Evolutionary conservation across 495 filamentous ascomycete species (phyloP), one percentile per base, ranked within the genome.

Genomic region (Aspergillus baeticus): DNA sequence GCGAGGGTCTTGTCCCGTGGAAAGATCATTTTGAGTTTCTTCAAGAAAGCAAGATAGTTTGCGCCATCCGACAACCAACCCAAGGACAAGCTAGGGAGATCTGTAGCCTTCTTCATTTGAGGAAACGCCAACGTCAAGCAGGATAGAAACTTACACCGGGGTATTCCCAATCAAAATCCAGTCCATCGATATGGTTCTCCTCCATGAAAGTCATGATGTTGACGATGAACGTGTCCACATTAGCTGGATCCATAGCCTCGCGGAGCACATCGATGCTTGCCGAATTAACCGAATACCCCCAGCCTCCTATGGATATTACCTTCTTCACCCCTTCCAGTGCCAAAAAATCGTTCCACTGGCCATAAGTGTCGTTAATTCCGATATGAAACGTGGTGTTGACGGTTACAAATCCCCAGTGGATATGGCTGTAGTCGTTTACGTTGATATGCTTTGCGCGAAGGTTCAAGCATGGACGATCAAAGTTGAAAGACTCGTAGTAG

Each of bases 301-400:
- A 81, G 3, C 78, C 80, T 10, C 80, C 80, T 51, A 82, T 68
- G 0, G 74, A 76, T 1, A 81, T 10, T 36, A 82, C 69, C 11
- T 58, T 56, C 45, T 75, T 76, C 8, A 68, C 35, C 0, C 37
- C 57, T 13, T 36, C 47, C 35, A 71, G 23, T 0, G 39, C 13
- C 10, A 55, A 51, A 54, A 77, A 74, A 21, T 57, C 36, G 1
- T 63, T 35, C 44, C 64, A 70, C 52, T 71, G 60, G 11, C 59
- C 23, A 18, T 62, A 15, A 6, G 36, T 43, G 20, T 61, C 61
- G 2, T 51, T 62, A 20, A 78, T 54, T 14, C 63, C 43, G 33
- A 72, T 60, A 7, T 60, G 43, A 18, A 57, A 75, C 23, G 58
- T 57, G 3, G 45, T 13, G 20, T 62, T 70, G 33, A 81, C 60